phyloP scores from a whole-genome alignment of 805 yeast species.

The Starmerella tilneyi region DNA sequence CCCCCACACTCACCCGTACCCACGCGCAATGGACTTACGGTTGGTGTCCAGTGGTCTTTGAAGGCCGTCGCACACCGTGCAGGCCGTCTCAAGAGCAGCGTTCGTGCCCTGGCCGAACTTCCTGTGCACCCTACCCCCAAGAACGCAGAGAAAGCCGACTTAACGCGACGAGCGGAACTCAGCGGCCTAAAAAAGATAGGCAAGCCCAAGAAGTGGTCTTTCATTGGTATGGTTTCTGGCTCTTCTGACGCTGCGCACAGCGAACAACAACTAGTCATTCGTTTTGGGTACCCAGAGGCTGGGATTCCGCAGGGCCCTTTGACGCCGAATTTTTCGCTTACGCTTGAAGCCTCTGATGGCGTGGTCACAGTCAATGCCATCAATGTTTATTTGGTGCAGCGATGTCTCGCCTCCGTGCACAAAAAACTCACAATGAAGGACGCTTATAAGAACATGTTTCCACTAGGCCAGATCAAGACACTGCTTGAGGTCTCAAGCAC shows the following conservation, averaged over 20 bases:
- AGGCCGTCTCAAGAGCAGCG: slow-evolving; percentile 6
- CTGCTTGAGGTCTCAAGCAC: not conserved
- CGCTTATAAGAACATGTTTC: not conserved
- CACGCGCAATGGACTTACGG: slow-evolving; percentile 4
- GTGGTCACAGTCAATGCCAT: not conserved
- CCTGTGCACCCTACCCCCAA: slow-evolving; percentile 5
- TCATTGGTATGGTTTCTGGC: not conserved
- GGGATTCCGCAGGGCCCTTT: slow-evolving; percentile 9
- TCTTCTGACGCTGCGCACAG: not conserved
- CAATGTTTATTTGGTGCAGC: not conserved
- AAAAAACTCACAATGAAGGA: not conserved
- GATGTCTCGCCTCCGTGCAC: not conserved
- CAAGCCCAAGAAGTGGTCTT: not conserved
- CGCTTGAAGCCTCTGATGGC: not conserved
- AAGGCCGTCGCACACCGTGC: slow-evolving; percentile 9
- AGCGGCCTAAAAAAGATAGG: slow-evolving; percentile 1
- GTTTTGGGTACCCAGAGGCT: not conserved
- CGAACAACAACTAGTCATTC: not conserved
- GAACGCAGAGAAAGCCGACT: not conserved
- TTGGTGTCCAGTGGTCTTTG: slow-evolving; percentile 11
- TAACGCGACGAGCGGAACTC: not conserved
- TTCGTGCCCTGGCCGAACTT: slow-evolving; percentile 1
- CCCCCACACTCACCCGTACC: slow-evolving; percentile 10
- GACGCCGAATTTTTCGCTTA: not conserved
- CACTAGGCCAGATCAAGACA: not conserved